These are phyloP conservation scores for Blastomyces parvus DNA, from an alignment of 2,329 filamentous ascomycete species.

Conservation along the genomic window DNA sequence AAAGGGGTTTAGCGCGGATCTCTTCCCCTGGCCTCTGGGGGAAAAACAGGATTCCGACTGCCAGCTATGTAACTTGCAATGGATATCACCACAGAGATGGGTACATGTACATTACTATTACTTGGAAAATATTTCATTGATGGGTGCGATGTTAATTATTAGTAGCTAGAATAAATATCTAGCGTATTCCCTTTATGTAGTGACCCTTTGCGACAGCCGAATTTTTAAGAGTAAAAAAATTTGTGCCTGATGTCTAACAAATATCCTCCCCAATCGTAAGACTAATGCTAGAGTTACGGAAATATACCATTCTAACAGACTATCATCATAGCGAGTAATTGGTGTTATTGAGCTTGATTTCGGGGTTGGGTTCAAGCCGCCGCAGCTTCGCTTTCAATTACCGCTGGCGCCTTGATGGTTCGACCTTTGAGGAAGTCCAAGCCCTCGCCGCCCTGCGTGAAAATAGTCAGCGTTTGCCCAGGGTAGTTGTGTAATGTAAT, in stretches of 20 bases:
- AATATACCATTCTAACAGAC: background rate
- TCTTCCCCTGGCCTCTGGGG: background rate
- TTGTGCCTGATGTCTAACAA: background rate
- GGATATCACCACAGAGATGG: too few relatives aligned
- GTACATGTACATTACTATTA: too few relatives aligned
- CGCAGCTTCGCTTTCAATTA: constrained; percentile 50
- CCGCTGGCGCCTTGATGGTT: constrained; percentile 54
- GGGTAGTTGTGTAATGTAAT: constrained; percentile 17
- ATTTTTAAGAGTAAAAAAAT: background rate
- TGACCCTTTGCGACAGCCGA: too few relatives aligned
- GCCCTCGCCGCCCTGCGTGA: constrained; percentile 49
- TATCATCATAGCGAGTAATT: background rate
- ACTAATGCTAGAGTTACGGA: background rate
- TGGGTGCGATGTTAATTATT: background rate
- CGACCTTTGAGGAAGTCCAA: constrained; percentile 51
- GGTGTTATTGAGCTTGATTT: background rate
- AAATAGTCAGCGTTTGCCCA: constrained; percentile 9
- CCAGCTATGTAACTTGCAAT: too few relatives aligned
- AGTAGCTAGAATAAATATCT: too few relatives aligned
- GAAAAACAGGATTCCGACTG: background rate
- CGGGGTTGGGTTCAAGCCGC: constrained; percentile 18
- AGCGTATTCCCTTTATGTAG: too few relatives aligned
- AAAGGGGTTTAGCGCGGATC: constrained; percentile 10
- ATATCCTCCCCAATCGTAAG: background rate
- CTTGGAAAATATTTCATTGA: background rate